These are phyloP conservation scores for Solanum habrochaites DNA, from an alignment of 257 asterid genomes.

Conservation along the genomic window DNA sequence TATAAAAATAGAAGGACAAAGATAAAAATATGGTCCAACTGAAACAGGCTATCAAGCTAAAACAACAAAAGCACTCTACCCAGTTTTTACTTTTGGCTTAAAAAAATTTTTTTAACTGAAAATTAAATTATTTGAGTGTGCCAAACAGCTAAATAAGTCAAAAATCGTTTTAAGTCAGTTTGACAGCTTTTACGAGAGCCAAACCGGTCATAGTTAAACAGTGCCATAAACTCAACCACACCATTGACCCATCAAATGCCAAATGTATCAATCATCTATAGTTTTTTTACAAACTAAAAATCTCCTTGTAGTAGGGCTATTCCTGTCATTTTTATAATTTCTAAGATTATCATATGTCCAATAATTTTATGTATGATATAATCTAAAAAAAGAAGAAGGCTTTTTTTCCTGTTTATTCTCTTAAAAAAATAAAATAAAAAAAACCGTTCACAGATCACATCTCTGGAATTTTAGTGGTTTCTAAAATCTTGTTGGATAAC, in stretches of 20 bases:
- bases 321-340: neutral
- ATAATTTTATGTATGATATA: neutral
- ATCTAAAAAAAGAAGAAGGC: neutral
- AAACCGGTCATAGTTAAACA: too few species aligned
- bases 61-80: too few species aligned
- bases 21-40: too few species aligned
- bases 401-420: neutral
- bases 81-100: too few species aligned
- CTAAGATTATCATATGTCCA: neutral
- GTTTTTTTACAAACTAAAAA: neutral
- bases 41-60: too few species aligned
- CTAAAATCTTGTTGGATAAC: neutral
- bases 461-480: constrained; percentile 3
- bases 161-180: too few species aligned
- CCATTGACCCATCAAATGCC: neutral
- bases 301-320: neutral
- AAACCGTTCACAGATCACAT: neutral
- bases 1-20: too few species aligned
- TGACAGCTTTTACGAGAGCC: too few species aligned
- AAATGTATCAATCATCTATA: neutral
- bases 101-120: too few species aligned
- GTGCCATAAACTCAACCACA: neutral
- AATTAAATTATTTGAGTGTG: too few species aligned
- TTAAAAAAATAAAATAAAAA: neutral
- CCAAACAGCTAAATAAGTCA: too few species aligned